Evolutionary conservation across 208 protist species (phyloP), one percentile per base, ranked within the genome.

Genomic region (Acanthamoeba divionensis): DNA sequence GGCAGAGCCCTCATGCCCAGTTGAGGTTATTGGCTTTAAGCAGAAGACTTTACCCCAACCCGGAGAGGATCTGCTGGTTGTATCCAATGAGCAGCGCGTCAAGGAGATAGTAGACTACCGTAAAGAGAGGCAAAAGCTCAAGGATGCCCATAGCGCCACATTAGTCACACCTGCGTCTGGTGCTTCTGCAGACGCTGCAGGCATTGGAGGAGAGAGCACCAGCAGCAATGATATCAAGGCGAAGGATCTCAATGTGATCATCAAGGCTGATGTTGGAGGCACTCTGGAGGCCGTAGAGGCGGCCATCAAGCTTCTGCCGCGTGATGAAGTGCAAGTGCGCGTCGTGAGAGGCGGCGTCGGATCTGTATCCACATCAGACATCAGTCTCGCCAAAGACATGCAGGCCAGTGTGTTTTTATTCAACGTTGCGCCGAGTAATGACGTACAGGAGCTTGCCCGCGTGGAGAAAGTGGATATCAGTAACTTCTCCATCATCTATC

Each of bases 11-110:
- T 89, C 90, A 36, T 50, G 44, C 9, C 86, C 93, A 26, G 92
- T 91, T 6, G 87, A 95, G 48, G 57, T 96, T 0, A 52, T 94
- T 36, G 95, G 95, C n/a, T 90, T 95, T 48, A 94, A 94, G 6
- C 63, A 36, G 15, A 52, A 29, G 50, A 80, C 47, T 4, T 62
- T 94, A 38, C 92, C 93, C 41, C 55, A 55, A 0, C 86, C 93
- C 9, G 92, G 93, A 50, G 95, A 96, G 15, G 29, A 92, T 29
- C 24, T 95, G 0, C 31, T 90, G 1, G 48, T 93, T 8, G 89
- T 95, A 5, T 18, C 69, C 0, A 33, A 5, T 36, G 93, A 95
- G 77, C 48, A 94, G 41, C 36, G 36, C 7, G 92, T 91, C 8
- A 91, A 92, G n/a, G 18, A 91, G 38, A 65, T 95, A 1, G 31